Evolutionary conservation across 1,139 yeast species (phyloP), one percentile per base, ranked within the genome.

Genomic region (Magnusiomyces sp.): DNA sequence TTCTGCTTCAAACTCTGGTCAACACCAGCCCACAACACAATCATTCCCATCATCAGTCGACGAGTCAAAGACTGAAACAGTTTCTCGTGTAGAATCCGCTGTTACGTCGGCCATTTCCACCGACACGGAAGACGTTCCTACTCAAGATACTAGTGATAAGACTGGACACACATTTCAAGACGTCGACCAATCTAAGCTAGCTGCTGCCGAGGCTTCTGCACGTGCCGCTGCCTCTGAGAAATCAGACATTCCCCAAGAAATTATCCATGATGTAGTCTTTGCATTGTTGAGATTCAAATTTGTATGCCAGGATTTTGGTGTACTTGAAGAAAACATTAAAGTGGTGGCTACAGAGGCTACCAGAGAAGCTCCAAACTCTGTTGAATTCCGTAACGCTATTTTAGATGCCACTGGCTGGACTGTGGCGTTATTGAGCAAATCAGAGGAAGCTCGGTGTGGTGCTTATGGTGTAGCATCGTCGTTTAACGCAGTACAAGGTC

Each of bases 301-400:
- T 55, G 80, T 81, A 39, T 82, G 88, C 62, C 76, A 73, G 51
- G 86, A 80, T 63, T 81, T 81, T 59, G 84, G 83, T 17, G 87
- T 82, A 1, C 72, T 77, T 2, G 72, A 73, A 45, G 67, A 71
- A 23, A 75, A 80, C 39, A 83, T 81, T 13, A 67, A 76, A 52
- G 80, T 81, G 2, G 79, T 81, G 23, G 86, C 85, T 10, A 79
- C 86, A 0, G 86, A 80, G 58, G 84, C 84, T 0, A 78, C 81
- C 2, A 71, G 82, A 59, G 80, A 77, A 55, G 85, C 86, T 1
- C 68, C 79, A 4, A 81, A 81, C 57, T 74, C 81, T 0, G 71
- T 70, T 45, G 78, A 76, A 50, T 76, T 81, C 55, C 70, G 79
- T 39, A 70, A 71, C 23, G 75, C 78, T 2, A 74, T 81, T 31